Evolutionary conservation across 306 rosid genomes (phyloP).

Genomic region (Pyrus communis): DNA sequence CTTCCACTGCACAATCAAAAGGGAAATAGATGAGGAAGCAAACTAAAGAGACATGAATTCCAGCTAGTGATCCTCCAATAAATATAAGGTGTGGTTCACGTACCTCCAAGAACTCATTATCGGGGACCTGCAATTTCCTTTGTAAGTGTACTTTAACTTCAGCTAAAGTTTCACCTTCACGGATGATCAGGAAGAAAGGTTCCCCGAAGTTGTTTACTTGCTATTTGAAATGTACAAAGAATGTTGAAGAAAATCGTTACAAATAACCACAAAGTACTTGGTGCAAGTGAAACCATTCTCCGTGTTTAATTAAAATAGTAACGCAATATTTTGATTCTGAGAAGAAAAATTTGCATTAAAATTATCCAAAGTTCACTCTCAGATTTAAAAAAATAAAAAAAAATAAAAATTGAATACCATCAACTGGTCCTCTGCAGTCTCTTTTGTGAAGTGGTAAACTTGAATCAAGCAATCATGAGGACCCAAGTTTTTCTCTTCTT

Average conservation of each 20-base stretch:
- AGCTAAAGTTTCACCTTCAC: slow-evolving; percentile 71
- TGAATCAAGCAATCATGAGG: slow-evolving; percentile 73
- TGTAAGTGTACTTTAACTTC: slow-evolving; percentile 78
- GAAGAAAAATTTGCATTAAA: background rate
- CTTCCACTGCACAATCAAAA: slow-evolving; percentile 53
- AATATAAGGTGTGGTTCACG: background rate
- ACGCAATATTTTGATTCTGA: background rate
- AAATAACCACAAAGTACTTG: background rate
- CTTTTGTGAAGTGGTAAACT: slow-evolving; percentile 80
- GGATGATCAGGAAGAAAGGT: slow-evolving; percentile 76
- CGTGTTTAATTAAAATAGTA: background rate
- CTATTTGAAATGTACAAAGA: slow-evolving; percentile 27
- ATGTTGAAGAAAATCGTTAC: background rate
- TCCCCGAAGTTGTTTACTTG: slow-evolving; percentile 86
- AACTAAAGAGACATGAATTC: background rate
- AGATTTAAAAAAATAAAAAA: background rate
- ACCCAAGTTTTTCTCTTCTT: slow-evolving; percentile 68
- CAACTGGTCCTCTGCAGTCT: slow-evolving; percentile 48
- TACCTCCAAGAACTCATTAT: slow-evolving; percentile 79
- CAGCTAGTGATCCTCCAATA: background rate
- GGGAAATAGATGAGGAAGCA: background rate
- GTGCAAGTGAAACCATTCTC: background rate
- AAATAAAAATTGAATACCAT: slow-evolving; percentile 19
- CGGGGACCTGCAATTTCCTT: slow-evolving; percentile 75
- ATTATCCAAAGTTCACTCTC: background rate